Evolutionary conservation across 2,329 filamentous ascomycete species (phyloP).

Genomic region (Tolypocladium tropicale): DNA sequence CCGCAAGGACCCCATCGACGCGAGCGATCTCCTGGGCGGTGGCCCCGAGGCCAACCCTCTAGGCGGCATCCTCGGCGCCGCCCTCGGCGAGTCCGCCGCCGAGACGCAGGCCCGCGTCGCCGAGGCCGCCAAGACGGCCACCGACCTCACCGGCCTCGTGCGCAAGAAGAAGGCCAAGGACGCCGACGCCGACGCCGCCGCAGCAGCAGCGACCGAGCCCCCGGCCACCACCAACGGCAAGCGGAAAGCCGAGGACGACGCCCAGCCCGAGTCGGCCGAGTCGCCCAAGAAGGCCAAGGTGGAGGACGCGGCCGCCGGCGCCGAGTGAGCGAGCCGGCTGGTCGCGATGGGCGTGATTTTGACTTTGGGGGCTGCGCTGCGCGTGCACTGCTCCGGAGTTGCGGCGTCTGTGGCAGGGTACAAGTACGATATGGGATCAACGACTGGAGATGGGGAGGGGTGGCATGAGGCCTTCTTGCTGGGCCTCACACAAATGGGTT

Average conservation of each 20-base stretch:
- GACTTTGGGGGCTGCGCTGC: background rate
- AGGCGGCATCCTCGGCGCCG: conserved; percentile 52
- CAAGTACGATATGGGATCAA: background rate
- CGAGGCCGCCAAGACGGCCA: conserved; percentile 64
- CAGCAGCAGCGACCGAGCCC: too few relatives aligned
- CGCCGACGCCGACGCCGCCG: conserved; percentile 9
- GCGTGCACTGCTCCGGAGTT: background rate
- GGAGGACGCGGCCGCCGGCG: conserved; percentile 15
- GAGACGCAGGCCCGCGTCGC: conserved; percentile 55
- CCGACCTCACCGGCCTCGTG: conserved; percentile 63
- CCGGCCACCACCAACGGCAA: conserved; percentile 26
- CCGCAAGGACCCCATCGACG: conserved; percentile 43
- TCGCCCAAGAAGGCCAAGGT: conserved; percentile 26
- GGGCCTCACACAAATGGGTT: background rate
- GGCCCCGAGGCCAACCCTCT: conserved; percentile 26
- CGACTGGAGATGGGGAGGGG: background rate
- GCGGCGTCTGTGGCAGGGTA: background rate
- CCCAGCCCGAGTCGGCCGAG: conserved; percentile 12
- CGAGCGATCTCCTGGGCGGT: conserved; percentile 26
- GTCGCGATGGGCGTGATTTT: too few relatives aligned
- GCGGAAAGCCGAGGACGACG: conserved; percentile 22
- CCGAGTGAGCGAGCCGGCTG: background rate
- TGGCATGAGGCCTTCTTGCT: background rate
- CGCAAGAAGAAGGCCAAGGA: conserved; percentile 54
- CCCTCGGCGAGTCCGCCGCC: conserved; percentile 50